phyloP scores from a whole-genome alignment of 1,284 basidiomycete species.

The Microbotryum lychnidis-dioicae region DNA sequence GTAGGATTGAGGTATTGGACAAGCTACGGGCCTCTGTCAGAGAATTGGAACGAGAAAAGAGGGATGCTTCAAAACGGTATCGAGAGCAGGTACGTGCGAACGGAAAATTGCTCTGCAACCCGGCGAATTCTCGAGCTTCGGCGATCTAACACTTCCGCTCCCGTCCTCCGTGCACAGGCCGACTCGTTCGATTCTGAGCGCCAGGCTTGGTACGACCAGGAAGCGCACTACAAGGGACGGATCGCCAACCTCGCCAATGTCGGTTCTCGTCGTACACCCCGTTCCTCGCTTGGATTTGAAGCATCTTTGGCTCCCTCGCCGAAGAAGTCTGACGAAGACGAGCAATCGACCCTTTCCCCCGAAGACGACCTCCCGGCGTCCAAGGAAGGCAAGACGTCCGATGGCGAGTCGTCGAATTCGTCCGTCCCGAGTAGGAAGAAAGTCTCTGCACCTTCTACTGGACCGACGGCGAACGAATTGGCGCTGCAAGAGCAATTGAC shows the following conservation, averaged over 20 bases:
- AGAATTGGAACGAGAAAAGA: conserved; percentile 29
- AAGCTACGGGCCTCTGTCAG: conserved; percentile 20
- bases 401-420: background rate
- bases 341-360: background rate
- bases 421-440: too few relatives aligned
- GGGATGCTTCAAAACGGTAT: conserved; percentile 29
- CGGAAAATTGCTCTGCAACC: background rate
- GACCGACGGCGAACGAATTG: conserved; percentile 14
- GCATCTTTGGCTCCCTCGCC: background rate
- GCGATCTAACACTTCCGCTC: background rate
- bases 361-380: background rate
- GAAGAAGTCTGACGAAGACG: background rate
- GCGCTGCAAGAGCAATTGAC: conserved; percentile 23
- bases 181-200: conserved; percentile 33
- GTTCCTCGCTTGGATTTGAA: background rate
- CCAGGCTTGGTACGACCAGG: conserved; percentile 32
- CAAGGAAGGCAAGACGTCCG: background rate
- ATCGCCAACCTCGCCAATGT: conserved; percentile 12
- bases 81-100: conserved; percentile 27
- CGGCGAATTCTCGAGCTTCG: background rate
- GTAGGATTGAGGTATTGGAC: conserved; percentile 27
- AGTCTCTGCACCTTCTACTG: background rate
- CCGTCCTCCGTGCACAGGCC: conserved; percentile 9
- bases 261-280: background rate
- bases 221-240: conserved; percentile 27